Evolutionary conservation across 1,284 basidiomycete genomes (phyloP), one percentile per base, ranked within the genome.

Genomic region (Ceratobasidium sp.): DNA sequence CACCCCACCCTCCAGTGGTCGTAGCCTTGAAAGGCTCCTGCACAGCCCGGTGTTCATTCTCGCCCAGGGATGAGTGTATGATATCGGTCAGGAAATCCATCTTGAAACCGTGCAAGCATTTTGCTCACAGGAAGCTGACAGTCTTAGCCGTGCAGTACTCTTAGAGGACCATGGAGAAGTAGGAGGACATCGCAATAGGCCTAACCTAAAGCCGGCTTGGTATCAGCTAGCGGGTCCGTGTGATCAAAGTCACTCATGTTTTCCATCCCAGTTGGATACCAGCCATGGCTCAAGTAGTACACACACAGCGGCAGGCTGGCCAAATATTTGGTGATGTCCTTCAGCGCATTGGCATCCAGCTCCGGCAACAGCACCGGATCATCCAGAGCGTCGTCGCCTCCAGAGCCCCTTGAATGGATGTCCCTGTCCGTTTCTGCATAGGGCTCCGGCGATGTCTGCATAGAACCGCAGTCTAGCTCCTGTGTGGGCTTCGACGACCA

Each of bases 251-350:
- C 32, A 49, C 69, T 71, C 40, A 73, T 59, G 25, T 51, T 25
- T n/a, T 73, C 43, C 70, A 73, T 61, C 17, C 57, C 59, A 2
- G 70, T 73, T 34, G 62, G 70, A 40, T 13, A 73, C 70, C 70
- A 73, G 4, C 57, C 70, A 4, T 57, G 70, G 17, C 25, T 49
- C 22, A 64, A 40, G n/a, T 62, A 51, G 34, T 73, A 73, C 6
- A 29, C 57, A 13, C 51, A 64, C 5, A 59, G 57, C 17, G 25
- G 4, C 8, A 51, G 40, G 9, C 15, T 11, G 8, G 43, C 9
- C 25, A 51, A n/a, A 17, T 32, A 44, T 40, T 43, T n/a, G 32
- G 5, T 51, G 66, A 11, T 25, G 32, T 22, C 15, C 49, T 13
- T 2, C 29, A 17, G 49, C 22, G 6, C 56, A 34, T 5, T 22